Conservation (phyloP, 2,329 filamentous ascomycete species). For the Sarocladium strictum region DNA sequence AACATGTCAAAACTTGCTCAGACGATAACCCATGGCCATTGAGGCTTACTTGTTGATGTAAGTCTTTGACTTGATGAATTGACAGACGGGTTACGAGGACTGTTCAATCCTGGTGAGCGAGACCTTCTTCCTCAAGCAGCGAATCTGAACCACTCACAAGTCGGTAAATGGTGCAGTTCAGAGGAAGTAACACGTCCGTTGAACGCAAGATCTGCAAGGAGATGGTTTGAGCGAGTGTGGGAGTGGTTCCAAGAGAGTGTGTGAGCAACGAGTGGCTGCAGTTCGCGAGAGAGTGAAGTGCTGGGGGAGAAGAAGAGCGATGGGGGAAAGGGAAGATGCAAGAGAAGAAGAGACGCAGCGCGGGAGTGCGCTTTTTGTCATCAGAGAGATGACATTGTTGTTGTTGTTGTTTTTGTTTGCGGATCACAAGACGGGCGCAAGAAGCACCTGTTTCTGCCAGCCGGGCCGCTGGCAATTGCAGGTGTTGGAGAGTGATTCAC, state of each 20-base stretch:
- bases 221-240: neutral
- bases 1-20: too few relatives aligned
- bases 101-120: neutral
- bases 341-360: neutral
- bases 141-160: neutral
- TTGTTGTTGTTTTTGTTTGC: slow-evolving; percentile 10
- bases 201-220: neutral
- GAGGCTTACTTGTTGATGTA: neutral
- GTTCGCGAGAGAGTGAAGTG: slow-evolving; percentile 5
- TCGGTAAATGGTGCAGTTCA: neutral
- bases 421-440: neutral
- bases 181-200: neutral
- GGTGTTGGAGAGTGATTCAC: slow-evolving; percentile 5
- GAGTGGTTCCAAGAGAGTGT: neutral
- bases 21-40: too few relatives aligned
- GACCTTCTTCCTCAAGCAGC: too few relatives aligned
- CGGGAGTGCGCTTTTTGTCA: neutral
- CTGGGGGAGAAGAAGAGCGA: neutral
- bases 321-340: slow-evolving; percentile 8
- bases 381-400: neutral
- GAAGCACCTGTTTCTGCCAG: neutral
- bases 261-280: neutral
- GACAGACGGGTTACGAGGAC: neutral
- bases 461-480: neutral
- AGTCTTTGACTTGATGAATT: neutral